Evolutionary conservation across 208 protist genomes (phyloP).

Genomic region (Zelonia costaricensis): DNA sequence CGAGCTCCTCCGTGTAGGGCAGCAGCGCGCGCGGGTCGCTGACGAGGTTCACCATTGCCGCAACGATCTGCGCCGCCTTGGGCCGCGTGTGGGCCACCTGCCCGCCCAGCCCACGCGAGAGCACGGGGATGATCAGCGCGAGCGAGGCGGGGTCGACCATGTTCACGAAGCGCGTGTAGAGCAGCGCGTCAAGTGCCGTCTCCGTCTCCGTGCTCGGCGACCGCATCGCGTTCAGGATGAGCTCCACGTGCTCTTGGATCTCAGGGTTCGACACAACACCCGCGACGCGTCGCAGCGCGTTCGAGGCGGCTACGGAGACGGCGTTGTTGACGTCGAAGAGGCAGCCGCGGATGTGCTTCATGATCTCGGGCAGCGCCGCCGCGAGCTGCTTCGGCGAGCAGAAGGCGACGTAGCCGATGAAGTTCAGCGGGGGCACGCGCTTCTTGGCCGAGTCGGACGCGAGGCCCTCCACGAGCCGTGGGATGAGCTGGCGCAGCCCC

Average conservation of each 20-base stretch:
- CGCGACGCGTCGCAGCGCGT: conserved; percentile 85
- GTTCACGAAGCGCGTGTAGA: conserved; percentile 94
- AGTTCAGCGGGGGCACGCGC: conserved; percentile 82
- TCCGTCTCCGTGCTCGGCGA: conserved; percentile 90
- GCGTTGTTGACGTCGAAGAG: conserved; percentile 91
- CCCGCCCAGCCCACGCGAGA: conserved; percentile 79
- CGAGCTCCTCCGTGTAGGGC: conserved; percentile 85
- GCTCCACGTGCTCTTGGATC: conserved; percentile 90
- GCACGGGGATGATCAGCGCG: conserved; percentile 91
- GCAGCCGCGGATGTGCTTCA: conserved; percentile 85
- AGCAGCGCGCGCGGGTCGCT: conserved; percentile 80
- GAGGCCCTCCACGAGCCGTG: conserved; percentile 68
- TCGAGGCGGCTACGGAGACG: conserved; percentile 79
- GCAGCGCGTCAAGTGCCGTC: conserved; percentile 88
- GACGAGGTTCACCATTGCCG: conserved; percentile 87
- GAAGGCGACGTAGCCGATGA: conserved; percentile 92
- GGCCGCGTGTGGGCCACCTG: conserved; percentile 73
- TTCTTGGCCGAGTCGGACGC: conserved; percentile 81
- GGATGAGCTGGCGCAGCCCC: conserved; percentile 90
- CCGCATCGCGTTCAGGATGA: conserved; percentile 88
- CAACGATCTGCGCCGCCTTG: conserved; percentile 93
- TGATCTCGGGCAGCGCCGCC: conserved; percentile 87
- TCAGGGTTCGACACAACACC: conserved; percentile 91
- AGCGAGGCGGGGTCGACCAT: conserved; percentile 92
- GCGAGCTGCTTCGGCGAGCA: conserved; percentile 91